Conservation (phyloP, 768 basidiomycete species). For the Solioccasus polychromus region DNA sequence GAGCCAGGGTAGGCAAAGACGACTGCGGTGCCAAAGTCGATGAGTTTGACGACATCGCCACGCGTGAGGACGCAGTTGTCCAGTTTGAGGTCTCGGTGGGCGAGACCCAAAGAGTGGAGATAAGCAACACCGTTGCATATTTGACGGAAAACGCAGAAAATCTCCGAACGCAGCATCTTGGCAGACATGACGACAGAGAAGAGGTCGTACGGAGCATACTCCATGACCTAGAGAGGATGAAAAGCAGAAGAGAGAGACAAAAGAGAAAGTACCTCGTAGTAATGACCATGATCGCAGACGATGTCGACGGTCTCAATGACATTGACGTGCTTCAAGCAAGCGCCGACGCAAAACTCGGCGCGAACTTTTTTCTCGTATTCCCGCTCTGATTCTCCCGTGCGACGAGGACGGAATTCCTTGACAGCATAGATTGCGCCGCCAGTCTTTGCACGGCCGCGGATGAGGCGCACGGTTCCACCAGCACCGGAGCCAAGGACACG, state of each 20-base stretch:
- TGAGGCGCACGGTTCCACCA: constrained; percentile 96
- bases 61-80: constrained; percentile 99
- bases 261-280: constrained; percentile 76
- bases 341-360: constrained; percentile 97
- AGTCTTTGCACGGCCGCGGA: constrained; percentile 80
- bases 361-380: constrained; percentile 99
- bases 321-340: constrained; percentile 89
- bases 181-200: constrained; percentile 99
- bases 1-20: constrained; percentile 99
- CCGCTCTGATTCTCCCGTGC: constrained; percentile 84
- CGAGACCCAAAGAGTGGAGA: constrained; percentile 94
- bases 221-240: constrained; percentile 77
- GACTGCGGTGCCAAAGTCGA: constrained; percentile 99
- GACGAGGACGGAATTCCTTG: constrained; percentile 94
- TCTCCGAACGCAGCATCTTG: constrained; percentile 97
- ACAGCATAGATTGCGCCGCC: constrained; percentile 90
- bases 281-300: constrained; percentile 95
- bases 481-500: constrained; percentile 93
- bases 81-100: constrained; percentile 97
- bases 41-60: constrained; percentile 93
- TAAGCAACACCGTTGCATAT: constrained; percentile 98
- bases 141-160: constrained; percentile 98
- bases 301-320: constrained; percentile 99
- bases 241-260: constrained; percentile 3
- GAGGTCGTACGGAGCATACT: constrained; percentile 97